Base-by-base conservation (phyloP, 345 rosid species). In the Schrenkiella parvula region DNA sequence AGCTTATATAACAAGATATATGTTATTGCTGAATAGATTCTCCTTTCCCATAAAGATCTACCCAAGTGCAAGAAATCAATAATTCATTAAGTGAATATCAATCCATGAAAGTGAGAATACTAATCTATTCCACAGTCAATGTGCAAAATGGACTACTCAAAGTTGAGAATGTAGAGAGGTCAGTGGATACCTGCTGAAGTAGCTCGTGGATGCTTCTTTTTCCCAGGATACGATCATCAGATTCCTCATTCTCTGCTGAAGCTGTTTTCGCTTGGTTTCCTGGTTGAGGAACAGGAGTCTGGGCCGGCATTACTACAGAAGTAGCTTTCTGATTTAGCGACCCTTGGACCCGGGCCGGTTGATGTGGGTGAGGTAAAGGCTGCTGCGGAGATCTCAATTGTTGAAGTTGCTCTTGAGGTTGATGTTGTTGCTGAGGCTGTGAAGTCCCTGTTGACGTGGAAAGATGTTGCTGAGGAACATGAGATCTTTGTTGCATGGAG, bases 161-260 rank as follows among this genome's bases (percentile, higher is more conserved):
- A 44, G 44, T 55, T 44, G 59, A 44, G 65, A 41, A 60, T 43
- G 63, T 7, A 53, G 59, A 43, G 39, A 69, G 52, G 29, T 44
- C 48, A 46, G 52, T 53, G 38, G 68, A 74, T 72, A 90, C 97
- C 97, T 95, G 99, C 78, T 80, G 82, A 73, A 91, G 85, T 63
- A 91, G 81, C 72, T 95, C 95, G 63, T 83, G 86, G 78, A 95
- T 89, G 77, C 88, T 91, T 84, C 99, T 83, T 87, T 95, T 95
- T 54, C 87, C 80, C 63, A 95, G 84, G 66, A 95, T 81, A 74
- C 90, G 82, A 70, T 74, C 80, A 57, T 87, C 82, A 76, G 83
- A 68, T 63, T 82, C 87, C 14, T 89, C 90, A 71, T 29, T 82
- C 72, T 89, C 96, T 29, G 65, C 52, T 62, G 67, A 72, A 62